Conservation (phyloP, 1,284 basidiomycete genomes). For the Fomitiporia mediterranea region DNA sequence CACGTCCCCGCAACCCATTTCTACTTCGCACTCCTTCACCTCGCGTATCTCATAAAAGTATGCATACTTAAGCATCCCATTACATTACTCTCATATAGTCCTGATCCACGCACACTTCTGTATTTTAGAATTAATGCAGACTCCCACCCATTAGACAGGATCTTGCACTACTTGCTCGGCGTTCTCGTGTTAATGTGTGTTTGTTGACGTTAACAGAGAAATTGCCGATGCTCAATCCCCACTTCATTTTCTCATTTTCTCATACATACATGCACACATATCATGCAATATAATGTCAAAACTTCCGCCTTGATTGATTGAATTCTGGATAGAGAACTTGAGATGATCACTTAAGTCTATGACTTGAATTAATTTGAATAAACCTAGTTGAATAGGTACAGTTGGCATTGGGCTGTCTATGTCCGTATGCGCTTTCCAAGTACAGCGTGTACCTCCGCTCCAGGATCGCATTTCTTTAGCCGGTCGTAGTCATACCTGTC, state of each 20-base stretch:
- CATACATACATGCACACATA: too few species aligned
- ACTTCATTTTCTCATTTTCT: too few species aligned
- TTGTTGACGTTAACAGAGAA: too few species aligned
- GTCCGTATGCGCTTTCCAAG: constrained; percentile 15
- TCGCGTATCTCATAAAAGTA: constrained; percentile 6
- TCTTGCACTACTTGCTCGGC: neutral
- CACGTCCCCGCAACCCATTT: neutral
- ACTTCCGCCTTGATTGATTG: too few species aligned
- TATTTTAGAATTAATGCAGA: constrained; percentile 18
- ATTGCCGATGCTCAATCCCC: too few species aligned
- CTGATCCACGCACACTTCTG: neutral
- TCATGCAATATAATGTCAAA: too few species aligned
- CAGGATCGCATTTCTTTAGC: constrained; percentile 59
- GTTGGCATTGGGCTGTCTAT: too few species aligned
- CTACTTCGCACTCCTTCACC: neutral
- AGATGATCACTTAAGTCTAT: too few species aligned
- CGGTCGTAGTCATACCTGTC: constrained; percentile 57
- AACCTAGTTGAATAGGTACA: too few species aligned
- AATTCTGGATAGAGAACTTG: too few species aligned
- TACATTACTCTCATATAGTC: constrained; percentile 1
- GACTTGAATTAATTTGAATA: too few species aligned
- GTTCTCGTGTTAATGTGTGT: neutral
- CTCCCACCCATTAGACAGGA: neutral
- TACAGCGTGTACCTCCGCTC: constrained; percentile 31
- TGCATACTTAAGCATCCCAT: constrained; percentile 1